phyloP scores from a whole-genome alignment of 1,139 yeast genomes.

The Geotrichum klebahnii region DNA sequence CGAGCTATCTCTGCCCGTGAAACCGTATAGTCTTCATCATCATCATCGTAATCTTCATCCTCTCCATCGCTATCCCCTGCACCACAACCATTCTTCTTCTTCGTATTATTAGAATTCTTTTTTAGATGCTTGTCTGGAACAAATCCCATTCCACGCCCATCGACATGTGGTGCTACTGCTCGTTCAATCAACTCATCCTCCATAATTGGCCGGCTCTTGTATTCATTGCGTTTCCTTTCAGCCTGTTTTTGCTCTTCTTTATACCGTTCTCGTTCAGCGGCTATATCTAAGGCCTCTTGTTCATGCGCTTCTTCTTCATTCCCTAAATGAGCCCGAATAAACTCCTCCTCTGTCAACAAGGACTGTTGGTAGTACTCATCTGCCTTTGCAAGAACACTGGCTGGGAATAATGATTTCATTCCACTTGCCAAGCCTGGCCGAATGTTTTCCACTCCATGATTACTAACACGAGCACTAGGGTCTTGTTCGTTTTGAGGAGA shows the following conservation, averaged over 20 bases:
- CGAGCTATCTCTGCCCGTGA: constrained; percentile 41
- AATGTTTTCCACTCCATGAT: constrained; percentile 1
- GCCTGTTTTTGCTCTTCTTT: constrained; percentile 16
- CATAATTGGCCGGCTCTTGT: constrained; percentile 23
- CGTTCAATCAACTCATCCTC: constrained; percentile 28
- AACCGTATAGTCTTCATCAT: constrained; percentile 23
- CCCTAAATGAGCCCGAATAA: constrained; percentile 30
- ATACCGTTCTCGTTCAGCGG: constrained; percentile 1
- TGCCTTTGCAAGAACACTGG: constrained; percentile 30
- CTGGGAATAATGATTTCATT: constrained; percentile 16
- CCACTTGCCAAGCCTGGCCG: constrained; percentile 17
- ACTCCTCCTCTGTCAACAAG: constrained; percentile 38
- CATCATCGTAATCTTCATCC: constrained; percentile 24
- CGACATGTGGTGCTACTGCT: constrained; percentile 18
- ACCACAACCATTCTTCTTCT: constrained; percentile 9
- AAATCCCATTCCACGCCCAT: constrained; percentile 19
- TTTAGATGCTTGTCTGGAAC: constrained; percentile 17
- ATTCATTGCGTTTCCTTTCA: constrained; percentile 9
- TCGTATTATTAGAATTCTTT: constrained; percentile 11
- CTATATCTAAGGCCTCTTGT: constrained; percentile 5
- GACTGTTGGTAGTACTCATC: constrained; percentile 33
- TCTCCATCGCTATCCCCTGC: constrained; percentile 20
- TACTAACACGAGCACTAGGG: background rate
- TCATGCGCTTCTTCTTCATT: constrained; percentile 22
- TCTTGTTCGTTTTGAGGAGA: background rate